Evolutionary conservation across 2,329 filamentous ascomycete species (phyloP).

Genomic region (Claviceps quebecensis): DNA sequence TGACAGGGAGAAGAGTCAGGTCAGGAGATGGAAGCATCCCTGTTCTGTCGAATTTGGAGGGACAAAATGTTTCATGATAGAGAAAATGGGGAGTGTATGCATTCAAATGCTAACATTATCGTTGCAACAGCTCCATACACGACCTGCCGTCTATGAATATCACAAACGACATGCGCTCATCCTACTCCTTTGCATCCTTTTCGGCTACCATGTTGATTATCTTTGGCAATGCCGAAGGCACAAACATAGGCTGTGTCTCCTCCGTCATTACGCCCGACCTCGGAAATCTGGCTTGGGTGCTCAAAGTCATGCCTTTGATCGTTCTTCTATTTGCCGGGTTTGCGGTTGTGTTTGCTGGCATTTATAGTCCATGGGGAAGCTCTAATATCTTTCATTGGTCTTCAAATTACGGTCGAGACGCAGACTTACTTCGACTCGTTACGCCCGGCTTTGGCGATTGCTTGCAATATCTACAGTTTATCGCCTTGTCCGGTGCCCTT

Average conservation of each 20-base stretch:
- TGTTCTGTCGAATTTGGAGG: not conserved
- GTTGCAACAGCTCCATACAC: conserved; percentile 9
- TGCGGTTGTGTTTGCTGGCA: conserved; percentile 70
- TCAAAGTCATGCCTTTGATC: conserved; percentile 64
- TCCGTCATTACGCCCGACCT: conserved; percentile 75
- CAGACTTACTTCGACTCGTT: conserved; percentile 78
- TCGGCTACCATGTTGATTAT: conserved; percentile 58
- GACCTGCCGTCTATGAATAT: conserved; percentile 60
- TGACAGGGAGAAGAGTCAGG: too few species aligned
- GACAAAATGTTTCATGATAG: not conserved
- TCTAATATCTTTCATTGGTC: conserved; percentile 87
- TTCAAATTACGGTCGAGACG: conserved; percentile 93
- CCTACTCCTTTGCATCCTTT: conserved; percentile 77
- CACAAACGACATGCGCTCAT: conserved; percentile 60
- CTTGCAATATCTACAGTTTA: conserved; percentile 90
- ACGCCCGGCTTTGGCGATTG: conserved; percentile 96
- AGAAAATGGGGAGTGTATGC: not conserved
- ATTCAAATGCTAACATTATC: not conserved
- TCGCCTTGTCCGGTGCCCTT: conserved; percentile 74
- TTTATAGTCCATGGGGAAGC: conserved; percentile 89
- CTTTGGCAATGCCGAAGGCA: conserved; percentile 52
- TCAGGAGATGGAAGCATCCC: too few species aligned
- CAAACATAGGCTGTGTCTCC: conserved; percentile 64
- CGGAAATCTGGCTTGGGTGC: conserved; percentile 51
- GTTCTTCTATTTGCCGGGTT: conserved; percentile 68